Evolutionary conservation across 192 early-diverging fungal genomes (phyloP).

Genomic region (Linnemannia schmuckeri): DNA sequence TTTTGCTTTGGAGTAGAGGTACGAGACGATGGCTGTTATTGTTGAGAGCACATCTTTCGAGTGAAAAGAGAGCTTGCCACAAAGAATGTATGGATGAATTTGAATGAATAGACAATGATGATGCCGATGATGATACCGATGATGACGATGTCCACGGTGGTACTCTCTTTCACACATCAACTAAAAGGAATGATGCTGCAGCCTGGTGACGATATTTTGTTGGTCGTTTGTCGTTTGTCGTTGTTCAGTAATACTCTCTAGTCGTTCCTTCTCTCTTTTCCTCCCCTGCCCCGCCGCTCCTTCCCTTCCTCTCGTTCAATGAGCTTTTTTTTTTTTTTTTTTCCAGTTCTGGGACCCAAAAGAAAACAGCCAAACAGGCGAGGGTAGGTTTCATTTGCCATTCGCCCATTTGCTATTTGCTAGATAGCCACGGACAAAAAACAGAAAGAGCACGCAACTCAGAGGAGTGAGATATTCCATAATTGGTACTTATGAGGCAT

Average conservation of each 20-base stretch:
- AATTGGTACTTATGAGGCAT: not conserved
- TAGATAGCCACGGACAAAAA: constrained; percentile 1
- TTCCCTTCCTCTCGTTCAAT: not conserved
- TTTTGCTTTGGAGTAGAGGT: not conserved
- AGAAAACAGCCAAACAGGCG: too few species aligned
- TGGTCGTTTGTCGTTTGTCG: too few species aligned
- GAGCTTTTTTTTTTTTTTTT: too few species aligned
- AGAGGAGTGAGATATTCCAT: not conserved
- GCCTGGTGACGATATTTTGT: too few species aligned
- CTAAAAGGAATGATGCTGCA: too few species aligned
- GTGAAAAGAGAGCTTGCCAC: too few species aligned
- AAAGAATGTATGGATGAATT: too few species aligned
- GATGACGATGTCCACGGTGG: not conserved
- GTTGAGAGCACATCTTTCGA: not conserved
- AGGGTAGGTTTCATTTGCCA: constrained; percentile 1
- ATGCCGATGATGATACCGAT: not conserved
- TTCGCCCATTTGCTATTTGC: constrained; percentile 4
- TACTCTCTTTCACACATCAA: not conserved
- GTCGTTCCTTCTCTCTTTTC: not conserved
- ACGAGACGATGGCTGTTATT: not conserved
- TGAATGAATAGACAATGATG: too few species aligned
- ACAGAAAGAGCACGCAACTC: not conserved
- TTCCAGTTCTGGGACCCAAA: too few species aligned
- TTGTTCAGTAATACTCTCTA: too few species aligned
- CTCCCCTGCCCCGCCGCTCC: not conserved